Evolutionary conservation across 73 alveolate species (phyloP).

Genomic region (Blepharisma japonicum): DNA sequence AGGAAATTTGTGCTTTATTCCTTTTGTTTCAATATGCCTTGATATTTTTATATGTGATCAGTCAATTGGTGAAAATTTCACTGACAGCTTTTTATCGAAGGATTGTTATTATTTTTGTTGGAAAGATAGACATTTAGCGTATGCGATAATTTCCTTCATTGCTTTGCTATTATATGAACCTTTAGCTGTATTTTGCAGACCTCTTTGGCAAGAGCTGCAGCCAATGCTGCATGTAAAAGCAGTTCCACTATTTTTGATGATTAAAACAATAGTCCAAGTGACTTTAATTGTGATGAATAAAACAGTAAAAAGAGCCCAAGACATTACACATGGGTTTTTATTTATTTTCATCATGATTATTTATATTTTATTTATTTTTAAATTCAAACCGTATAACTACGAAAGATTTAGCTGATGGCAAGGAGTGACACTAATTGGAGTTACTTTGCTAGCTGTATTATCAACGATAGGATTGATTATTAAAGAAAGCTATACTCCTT

Average conservation of each 20-base stretch:
- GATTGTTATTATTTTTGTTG: not conserved
- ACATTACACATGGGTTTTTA: not conserved
- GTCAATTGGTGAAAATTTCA: slow-evolving; percentile 8
- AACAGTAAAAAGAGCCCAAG: not conserved
- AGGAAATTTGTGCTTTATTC: not conserved
- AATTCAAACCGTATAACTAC: no score
- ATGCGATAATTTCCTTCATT: not conserved
- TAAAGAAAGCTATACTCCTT: no score
- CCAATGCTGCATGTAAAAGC: not conserved
- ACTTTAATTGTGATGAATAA: not conserved
- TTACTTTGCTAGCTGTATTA: no score
- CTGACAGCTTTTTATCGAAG: not conserved
- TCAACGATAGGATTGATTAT: no score
- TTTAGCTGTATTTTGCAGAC: not conserved
- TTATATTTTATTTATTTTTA: no score
- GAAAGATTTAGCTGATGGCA: no score
- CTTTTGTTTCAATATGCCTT: not conserved
- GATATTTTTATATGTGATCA: not conserved
- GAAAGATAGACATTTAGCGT: not conserved
- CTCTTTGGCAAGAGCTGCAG: not conserved
- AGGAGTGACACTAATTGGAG: no score
- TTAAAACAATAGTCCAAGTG: not conserved
- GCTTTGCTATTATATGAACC: not conserved
- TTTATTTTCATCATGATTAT: not conserved
- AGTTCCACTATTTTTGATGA: not conserved